Conservation (phyloP, 257 asterid species). For the Jaltomata sinuosa region DNA sequence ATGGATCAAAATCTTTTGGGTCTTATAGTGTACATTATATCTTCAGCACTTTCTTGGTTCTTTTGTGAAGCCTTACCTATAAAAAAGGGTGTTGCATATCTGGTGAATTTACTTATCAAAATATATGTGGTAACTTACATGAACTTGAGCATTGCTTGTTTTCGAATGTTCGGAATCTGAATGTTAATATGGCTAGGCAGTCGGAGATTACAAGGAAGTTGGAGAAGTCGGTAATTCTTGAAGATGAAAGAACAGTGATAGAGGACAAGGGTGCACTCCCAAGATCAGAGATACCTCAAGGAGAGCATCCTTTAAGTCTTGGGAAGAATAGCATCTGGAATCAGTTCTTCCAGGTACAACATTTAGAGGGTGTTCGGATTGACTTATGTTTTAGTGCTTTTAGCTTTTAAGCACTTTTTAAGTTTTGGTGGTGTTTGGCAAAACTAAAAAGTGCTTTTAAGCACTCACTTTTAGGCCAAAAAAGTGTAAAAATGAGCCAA, state of each 20-base stretch:
- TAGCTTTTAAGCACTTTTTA: too few species aligned
- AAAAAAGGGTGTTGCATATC: neutral
- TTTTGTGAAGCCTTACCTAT: neutral
- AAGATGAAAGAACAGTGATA: slow-evolving; percentile 36
- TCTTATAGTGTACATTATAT: neutral
- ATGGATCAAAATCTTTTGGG: neutral
- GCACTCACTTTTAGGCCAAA: too few species aligned
- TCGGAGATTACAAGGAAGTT: slow-evolving; percentile 86
- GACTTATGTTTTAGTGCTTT: too few species aligned
- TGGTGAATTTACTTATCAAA: neutral
- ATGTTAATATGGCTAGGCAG: slow-evolving; percentile 85
- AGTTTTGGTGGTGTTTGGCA: too few species aligned
- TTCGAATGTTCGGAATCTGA: slow-evolving; percentile 46
- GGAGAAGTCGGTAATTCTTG: slow-evolving; percentile 55
- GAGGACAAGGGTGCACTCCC: slow-evolving; percentile 68
- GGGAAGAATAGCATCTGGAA: slow-evolving; percentile 93
- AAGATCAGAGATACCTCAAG: slow-evolving; percentile 77
- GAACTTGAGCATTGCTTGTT: slow-evolving; percentile 10
- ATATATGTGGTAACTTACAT: slow-evolving; percentile 1
- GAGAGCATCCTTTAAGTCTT: slow-evolving; percentile 91
- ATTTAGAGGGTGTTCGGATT: too few species aligned
- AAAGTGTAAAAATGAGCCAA: too few species aligned
- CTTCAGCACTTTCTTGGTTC: neutral
- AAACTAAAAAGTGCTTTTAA: too few species aligned
- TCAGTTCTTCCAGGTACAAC: slow-evolving; percentile 77